Base-by-base conservation (phyloP, 1,284 basidiomycete genomes). In the Cutaneotrichosporon spelunceum region DNA sequence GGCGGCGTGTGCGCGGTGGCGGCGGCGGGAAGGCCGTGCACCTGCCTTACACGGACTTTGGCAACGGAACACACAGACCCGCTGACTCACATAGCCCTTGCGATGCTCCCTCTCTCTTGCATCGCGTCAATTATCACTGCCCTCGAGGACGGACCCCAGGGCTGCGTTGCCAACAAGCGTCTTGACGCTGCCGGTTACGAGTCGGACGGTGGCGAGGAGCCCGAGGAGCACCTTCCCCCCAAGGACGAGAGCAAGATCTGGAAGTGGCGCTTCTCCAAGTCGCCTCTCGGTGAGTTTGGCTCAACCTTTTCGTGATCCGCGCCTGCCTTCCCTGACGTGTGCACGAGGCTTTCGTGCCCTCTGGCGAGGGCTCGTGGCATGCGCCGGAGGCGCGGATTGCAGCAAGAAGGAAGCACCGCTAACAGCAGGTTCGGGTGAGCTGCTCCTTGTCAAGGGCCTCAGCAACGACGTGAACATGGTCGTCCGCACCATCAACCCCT, bases 401-500 rank as follows among this genome's bases (percentile, higher is more conserved):
- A n/a, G n/a, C n/a, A n/a, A n/a, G n/a, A 19, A 19, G 19, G 39
- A 8, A 5, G 19, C 39, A 19, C 26, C 34, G 33, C 27, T 26
- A 36, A 23, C 14, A 1, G 6, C 56, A 79, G 78, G 78, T 42
- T 78, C 78, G 6, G 77, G 77, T 10, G 79, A 80, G 64, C 79
- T 80, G 70, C 67, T 75, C 53, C 67, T 80, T 19, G 64, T 70
- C 56, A 70, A 75, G 52, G 71, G 76, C 60, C 72, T 70, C 21
- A 52, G 63, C 4, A 72, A 77, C 48, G 66, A 76, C 23, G 71
- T 78, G 61, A 68, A 71, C 57, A 57, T 80, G 24, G 77, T 80
- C 26, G 78, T 80, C 30, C 69, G 79, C 52, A 79, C 77, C 21
- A 78, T 78, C 70, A 77, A 78, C 67, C 74, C 75, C n/a, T 65